phyloP scores from a whole-genome alignment of 2,329 filamentous ascomycete genomes.

The Leptodontidium sp. region DNA sequence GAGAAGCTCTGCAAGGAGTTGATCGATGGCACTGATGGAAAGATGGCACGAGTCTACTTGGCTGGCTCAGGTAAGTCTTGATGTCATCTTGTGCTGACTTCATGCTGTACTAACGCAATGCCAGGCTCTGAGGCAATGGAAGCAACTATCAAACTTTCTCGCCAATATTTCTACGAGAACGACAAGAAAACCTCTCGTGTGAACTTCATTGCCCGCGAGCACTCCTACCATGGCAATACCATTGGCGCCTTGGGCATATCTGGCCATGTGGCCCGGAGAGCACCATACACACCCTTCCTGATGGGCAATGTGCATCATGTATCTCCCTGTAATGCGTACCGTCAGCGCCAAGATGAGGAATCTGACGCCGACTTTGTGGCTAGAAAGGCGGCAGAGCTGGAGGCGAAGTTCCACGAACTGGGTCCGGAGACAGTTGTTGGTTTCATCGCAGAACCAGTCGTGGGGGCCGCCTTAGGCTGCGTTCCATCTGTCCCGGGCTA shows the following conservation, averaged over 20 bases:
- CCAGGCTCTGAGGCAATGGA: conserved; percentile 74
- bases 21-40: conserved; percentile 50
- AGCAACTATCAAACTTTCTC: conserved; percentile 70
- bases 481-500: conserved; percentile 73
- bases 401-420: conserved; percentile 65
- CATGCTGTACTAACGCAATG: neutral
- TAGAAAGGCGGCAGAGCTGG: conserved; percentile 67
- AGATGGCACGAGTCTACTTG: conserved; percentile 63
- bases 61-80: conserved; percentile 60
- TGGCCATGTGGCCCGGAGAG: conserved; percentile 65
- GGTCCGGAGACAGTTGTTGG: conserved; percentile 70
- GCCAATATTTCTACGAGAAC: conserved; percentile 71
- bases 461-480: conserved; percentile 75
- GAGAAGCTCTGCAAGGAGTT: conserved; percentile 57
- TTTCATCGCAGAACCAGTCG: conserved; percentile 73
- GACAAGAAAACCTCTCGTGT: conserved; percentile 54
- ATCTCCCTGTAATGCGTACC: conserved; percentile 70
- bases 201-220: conserved; percentile 69
- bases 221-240: conserved; percentile 76
- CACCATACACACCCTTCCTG: conserved; percentile 65
- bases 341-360: conserved; percentile 59
- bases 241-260: conserved; percentile 67
- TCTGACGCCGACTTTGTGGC: conserved; percentile 62
- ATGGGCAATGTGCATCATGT: conserved; percentile 62
- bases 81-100: neutral